Evolutionary conservation across 1,284 basidiomycete species (phyloP).

Genomic region (Heliocybe sulcata): DNA sequence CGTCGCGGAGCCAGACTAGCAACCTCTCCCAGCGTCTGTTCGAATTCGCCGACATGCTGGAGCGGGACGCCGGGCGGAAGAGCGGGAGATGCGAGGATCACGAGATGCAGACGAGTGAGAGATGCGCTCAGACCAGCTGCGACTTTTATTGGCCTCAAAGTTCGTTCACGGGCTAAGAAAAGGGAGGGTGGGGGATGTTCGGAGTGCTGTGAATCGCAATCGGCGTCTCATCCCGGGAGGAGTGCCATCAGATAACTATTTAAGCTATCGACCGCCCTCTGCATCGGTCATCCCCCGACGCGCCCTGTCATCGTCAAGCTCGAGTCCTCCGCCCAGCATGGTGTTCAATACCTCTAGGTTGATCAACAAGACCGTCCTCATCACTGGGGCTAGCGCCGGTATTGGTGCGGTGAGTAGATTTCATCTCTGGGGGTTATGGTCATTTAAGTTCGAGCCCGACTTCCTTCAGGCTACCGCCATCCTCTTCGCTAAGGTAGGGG

Average conservation of each 20-base stretch:
- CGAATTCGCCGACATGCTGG: slow-evolving; percentile 2
- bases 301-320: neutral
- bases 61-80: slow-evolving; percentile 1
- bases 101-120: neutral
- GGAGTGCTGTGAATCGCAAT: neutral
- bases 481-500: slow-evolving; percentile 70
- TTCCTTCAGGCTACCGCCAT: slow-evolving; percentile 60
- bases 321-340: neutral
- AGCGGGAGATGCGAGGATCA: neutral
- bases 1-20: slow-evolving; percentile 44
- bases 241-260: slow-evolving; percentile 1
- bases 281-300: neutral
- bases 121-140: neutral
- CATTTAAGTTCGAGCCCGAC: slow-evolving; percentile 2
- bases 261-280: neutral
- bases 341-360: slow-evolving; percentile 75
- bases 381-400: slow-evolving; percentile 82
- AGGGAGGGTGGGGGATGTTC: slow-evolving; percentile 1
- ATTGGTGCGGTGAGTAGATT: slow-evolving; percentile 62
- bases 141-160: neutral
- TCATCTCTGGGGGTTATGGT: neutral
- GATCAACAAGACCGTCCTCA: slow-evolving; percentile 77
- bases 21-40: slow-evolving; percentile 41
- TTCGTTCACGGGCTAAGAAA: neutral
- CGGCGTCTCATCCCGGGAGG: neutral